Evolutionary conservation across 306 rosid species (phyloP).

Genomic region (Mucuna pruriens): DNA sequence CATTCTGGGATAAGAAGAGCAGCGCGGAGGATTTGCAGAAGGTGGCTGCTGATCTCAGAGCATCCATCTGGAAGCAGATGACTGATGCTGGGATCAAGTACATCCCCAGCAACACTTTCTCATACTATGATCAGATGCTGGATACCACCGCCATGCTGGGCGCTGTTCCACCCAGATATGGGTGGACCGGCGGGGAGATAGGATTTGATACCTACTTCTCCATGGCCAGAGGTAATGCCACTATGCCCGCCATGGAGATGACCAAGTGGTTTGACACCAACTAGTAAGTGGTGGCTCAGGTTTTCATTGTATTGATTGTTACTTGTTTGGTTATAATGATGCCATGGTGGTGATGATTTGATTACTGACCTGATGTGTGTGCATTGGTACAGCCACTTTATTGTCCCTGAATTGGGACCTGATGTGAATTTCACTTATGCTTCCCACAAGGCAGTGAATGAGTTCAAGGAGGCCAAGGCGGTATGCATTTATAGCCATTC

Average conservation of each 20-base stretch:
- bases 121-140: slow-evolving; percentile 84
- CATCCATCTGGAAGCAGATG: slow-evolving; percentile 94
- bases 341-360: not conserved
- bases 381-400: slow-evolving; percentile 72
- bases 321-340: too few species aligned
- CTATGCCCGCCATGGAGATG: slow-evolving; percentile 95
- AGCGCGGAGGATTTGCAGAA: slow-evolving; percentile 75
- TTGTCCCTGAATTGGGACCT: slow-evolving; percentile 90
- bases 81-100: slow-evolving; percentile 72
- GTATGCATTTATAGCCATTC: slow-evolving; percentile 50
- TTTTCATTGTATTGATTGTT: not conserved
- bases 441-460: slow-evolving; percentile 88
- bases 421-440: slow-evolving; percentile 73
- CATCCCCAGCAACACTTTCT: slow-evolving; percentile 89
- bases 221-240: slow-evolving; percentile 89
- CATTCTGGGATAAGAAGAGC: slow-evolving; percentile 91
- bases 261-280: slow-evolving; percentile 98
- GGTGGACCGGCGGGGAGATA: slow-evolving; percentile 83
- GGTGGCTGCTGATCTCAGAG: slow-evolving; percentile 79
- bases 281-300: slow-evolving; percentile 60
- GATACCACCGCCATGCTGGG: slow-evolving; percentile 82
- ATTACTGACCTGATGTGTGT: slow-evolving; percentile 24
- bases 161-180: slow-evolving; percentile 84
- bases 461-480: slow-evolving; percentile 92
- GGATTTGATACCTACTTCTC: slow-evolving; percentile 85